Base-by-base conservation (phyloP, 176 grass and related monocot species). In the Oryza meyeriana region DNA sequence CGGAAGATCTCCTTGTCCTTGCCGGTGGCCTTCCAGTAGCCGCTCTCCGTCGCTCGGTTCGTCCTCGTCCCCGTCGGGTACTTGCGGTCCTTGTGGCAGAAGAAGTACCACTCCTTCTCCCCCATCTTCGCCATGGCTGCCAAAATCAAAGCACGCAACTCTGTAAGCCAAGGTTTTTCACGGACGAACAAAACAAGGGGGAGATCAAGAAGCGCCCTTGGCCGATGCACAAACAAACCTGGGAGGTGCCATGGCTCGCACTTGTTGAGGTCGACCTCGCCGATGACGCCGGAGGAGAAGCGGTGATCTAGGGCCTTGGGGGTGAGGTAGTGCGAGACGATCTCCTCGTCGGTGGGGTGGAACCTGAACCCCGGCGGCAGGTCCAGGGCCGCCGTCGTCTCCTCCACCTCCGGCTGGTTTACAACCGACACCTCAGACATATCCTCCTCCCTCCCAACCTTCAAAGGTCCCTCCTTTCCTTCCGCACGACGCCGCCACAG, bases 21-120 rank as follows among this genome's bases (percentile, higher is more conserved):
- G 59, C 97, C 97, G 32, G 97, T 99, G 34, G 97, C 97, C 87
- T 99, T 99, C 97, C 97, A 99, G 79, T 99, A 99, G 0, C 97
- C 97, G 20, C 74, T 84, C 65, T 89, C 85, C n/a, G 97, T 99
- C 42, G 97, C 97, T 29, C 97, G 75, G 77, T 99, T 99, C 12
- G 97, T 99, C 40, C 97, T 52, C 33, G 82, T 96, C 10, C 97
- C 97, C 3, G 97, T 99, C 14, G 97, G 97, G 70, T 99, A 99
- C 89, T 99, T 99, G 82, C 93, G 90, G 63, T 99, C 97, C 83
- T 84, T 99, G 57, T 95, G 93, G 72, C 91, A 92, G 84, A 91
- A 99, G 89, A 99, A 99, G 66, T 80, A 99, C 91, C 91, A 94
- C 72, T 94, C 97, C 83, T 99, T 99, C 87, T 91, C 97, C 33